Base-by-base conservation (phyloP, 805 yeast genomes). In the Kodamaea hsintzibuensis region DNA sequence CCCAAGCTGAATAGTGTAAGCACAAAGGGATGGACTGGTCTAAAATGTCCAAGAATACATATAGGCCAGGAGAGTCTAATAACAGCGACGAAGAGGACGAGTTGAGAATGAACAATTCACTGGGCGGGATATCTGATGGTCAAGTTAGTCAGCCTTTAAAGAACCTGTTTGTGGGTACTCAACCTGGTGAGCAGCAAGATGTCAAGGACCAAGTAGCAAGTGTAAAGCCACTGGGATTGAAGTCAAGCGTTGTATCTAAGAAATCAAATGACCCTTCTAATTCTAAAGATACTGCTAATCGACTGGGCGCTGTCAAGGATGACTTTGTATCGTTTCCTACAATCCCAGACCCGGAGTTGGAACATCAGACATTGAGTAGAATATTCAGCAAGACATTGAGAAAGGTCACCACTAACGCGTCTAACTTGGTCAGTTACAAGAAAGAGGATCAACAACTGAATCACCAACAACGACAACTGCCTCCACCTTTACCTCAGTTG, bases 301-400 rank as follows among this genome's bases (percentile, higher is more conserved):
- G n/a, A n/a, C n/a, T n/a, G n/a, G 13, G 7, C 16, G n/a, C 22
- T 16, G 2, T 46, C 18, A 45, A 44, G 2, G 66, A 65, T 13
- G 79, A 75, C 59, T 76, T 68, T 55, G 68, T 69, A 42, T 74
- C 79, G 37, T 76, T 76, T 50, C 80, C 80, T 8, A 73, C 72
- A 7, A 61, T 76, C 17, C 77, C 79, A 7, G 79, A 76, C 60
- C 79, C 79, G 2, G 73, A 74, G 51, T 63, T 64, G 44, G 72
- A 68, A 14, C 64, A 67, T 46, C 66, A 67, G 54, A 68, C 77
- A 5, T 56, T 76, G 16, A 63, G 76, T 9, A 63, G 66, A 10
- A 65, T 76, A 37, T 62, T 76, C 55, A 59, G 75, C 43, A 71
- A 67, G 51, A 76, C 80, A 0, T 57, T 76, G 9, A 62, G 77